phyloP scores from a whole-genome alignment of 352 stramenopile genomes.

The Globisporangium nunn region DNA sequence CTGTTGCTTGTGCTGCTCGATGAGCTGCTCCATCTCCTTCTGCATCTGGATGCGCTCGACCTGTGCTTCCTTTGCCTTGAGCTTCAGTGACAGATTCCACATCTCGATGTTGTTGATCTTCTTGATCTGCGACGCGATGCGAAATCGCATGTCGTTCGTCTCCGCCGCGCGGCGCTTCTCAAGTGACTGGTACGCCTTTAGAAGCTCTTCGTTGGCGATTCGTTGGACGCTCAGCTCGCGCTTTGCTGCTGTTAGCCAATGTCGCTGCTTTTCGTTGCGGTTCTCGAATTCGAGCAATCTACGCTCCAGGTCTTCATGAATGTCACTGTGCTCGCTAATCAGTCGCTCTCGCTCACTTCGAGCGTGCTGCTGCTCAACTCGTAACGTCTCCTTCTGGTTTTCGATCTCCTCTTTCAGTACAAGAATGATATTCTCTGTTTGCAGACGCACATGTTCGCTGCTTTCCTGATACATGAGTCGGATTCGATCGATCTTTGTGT shows the following conservation, averaged over 20 bases:
- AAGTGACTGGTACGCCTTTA: slow-evolving; percentile 52
- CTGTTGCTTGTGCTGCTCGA: slow-evolving; percentile 53
- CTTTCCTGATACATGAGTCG: slow-evolving; percentile 41
- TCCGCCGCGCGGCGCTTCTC: slow-evolving; percentile 67
- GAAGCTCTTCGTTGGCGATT: slow-evolving; percentile 59
- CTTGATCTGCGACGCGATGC: slow-evolving; percentile 54
- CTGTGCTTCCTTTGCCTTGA: slow-evolving; percentile 53
- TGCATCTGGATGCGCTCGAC: slow-evolving; percentile 45
- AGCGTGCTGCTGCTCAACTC: slow-evolving; percentile 24
- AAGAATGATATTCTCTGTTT: slow-evolving; percentile 40
- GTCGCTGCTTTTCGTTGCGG: slow-evolving; percentile 36
- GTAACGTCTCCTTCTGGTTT: slow-evolving; percentile 19
- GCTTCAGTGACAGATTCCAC: slow-evolving; percentile 75
- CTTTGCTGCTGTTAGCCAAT: slow-evolving; percentile 66
- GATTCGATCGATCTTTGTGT: slow-evolving; percentile 23
- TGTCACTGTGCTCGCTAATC: slow-evolving; percentile 27
- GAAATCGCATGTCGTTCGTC: slow-evolving; percentile 75
- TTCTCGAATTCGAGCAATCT: slow-evolving; percentile 23
- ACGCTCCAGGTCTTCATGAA: slow-evolving; percentile 35
- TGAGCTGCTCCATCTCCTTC: slow-evolving; percentile 27
- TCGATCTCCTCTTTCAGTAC: slow-evolving; percentile 31
- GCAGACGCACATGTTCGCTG: slow-evolving; percentile 35
- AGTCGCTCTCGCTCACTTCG: slow-evolving; percentile 34
- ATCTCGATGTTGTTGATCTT: slow-evolving; percentile 75
- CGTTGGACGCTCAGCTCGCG: slow-evolving; percentile 59